Evolutionary conservation across 2,329 filamentous ascomycete genomes (phyloP), one percentile per base, ranked within the genome.

Genomic region (Arthroderma sp.): DNA sequence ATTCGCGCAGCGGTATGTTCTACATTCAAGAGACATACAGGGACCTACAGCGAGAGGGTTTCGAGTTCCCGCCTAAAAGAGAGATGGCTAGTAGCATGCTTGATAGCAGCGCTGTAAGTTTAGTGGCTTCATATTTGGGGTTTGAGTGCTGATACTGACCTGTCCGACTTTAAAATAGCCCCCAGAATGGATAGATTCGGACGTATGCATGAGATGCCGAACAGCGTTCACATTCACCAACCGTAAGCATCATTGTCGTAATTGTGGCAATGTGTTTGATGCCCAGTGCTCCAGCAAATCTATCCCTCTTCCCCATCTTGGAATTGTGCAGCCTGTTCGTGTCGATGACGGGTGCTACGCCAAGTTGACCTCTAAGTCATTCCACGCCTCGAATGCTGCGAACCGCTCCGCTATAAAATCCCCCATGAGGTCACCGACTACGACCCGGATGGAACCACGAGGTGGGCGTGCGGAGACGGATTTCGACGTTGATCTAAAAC

Each of bases 161-260:
- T 29, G 49, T 37, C 27, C 33, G 27, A n/a, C 6, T 39, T 31
- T 3, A 27, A 46, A 33, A 44, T 55, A 94, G 81, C 91, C 91
- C 6, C 91, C 91, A 0, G 91, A 98, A 66, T 98, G 91, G 91
- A 80, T 81, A 42, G 91, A 98, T 65, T 95, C 89, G 7, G 91
- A 98, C 57, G 89, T 98, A 30, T 98, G 91, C 63, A 95, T 98
- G 87, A 83, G 91, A 60, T 98, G 91, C 63, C 80, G 91, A 54
- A 95, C 89, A 8, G 68, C 86, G 11, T 98, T 98, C 57, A 95
- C 86, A 40, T 95, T 98, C 59, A 98, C 89, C 45, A 98, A 98
- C 63, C 81, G 91, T 57, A 98, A 96, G 61, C 91, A 98, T 61
- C 91, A 98, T 63, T 98, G 91, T 59, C 81, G 91, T 52, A 98